A percentile compares a stretch with the other conserved stretches of the same genome.
phyloP scores from a whole-genome alignment of 164 flowering plant genomes.

The Umbellularia californica region DNA sequence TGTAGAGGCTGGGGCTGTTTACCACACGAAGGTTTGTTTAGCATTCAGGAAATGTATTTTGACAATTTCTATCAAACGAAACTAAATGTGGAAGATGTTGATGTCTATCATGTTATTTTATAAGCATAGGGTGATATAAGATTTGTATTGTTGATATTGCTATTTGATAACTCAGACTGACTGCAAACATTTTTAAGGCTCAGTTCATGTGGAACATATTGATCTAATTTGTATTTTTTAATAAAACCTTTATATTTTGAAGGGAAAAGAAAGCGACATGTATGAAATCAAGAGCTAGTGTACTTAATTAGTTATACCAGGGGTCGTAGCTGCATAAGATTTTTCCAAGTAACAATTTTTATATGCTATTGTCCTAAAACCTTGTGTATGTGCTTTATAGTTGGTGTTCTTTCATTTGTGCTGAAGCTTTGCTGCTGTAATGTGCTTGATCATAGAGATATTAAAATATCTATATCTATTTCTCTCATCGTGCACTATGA shows the following conservation, averaged over 20 bases:
- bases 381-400: background rate
- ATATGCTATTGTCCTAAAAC: background rate
- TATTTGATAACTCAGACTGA: too few relatives aligned
- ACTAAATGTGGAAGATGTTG: background rate
- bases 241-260: background rate
- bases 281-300: background rate
- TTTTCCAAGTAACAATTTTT: background rate
- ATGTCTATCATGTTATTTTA: too few relatives aligned
- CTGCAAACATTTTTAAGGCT: too few relatives aligned
- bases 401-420: background rate
- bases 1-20: conserved; percentile 62
- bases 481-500: background rate
- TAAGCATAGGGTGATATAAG: too few relatives aligned
- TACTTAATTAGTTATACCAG: background rate
- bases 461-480: background rate
- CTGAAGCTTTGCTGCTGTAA: background rate
- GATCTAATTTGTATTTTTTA: background rate
- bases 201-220: background rate
- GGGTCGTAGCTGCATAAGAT: background rate
- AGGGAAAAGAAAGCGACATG: background rate
- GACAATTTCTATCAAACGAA: background rate
- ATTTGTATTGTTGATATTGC: too few relatives aligned
- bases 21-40: conserved; percentile 76
- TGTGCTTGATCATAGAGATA: background rate
- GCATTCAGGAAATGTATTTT: background rate